phyloP scores from a whole-genome alignment of 495 filamentous ascomycete genomes.

The Aspergillus sclerotioniger region DNA sequence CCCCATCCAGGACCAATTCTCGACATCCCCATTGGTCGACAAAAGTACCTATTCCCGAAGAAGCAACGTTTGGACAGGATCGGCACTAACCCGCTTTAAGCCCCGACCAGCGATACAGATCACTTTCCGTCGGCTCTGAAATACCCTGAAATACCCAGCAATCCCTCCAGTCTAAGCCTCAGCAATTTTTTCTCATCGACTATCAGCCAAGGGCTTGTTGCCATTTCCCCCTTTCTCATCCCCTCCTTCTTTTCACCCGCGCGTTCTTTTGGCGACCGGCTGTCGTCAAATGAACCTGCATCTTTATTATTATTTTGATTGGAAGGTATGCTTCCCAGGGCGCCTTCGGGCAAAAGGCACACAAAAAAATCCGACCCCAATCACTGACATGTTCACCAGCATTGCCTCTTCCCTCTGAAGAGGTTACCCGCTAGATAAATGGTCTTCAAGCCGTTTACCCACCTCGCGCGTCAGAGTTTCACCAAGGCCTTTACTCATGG shows the following conservation, averaged over 20 bases:
- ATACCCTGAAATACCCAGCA: conserved; percentile 16
- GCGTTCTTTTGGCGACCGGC: conserved; percentile 58
- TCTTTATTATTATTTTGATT: conserved; percentile 41
- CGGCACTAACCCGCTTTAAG: conserved; percentile 20
- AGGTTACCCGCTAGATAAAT: conserved; percentile 65
- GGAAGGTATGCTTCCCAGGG: conserved; percentile 41
- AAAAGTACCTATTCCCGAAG: conserved; percentile 10
- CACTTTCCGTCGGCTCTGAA: conserved; percentile 10
- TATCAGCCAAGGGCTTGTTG: conserved; percentile 4
- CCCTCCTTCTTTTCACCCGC: conserved; percentile 28
- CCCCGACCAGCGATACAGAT: conserved; percentile 13
- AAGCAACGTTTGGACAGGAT: conserved; percentile 13
- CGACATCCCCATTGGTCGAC: neutral
- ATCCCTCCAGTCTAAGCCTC: conserved; percentile 6
- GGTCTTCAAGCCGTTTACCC: conserved; percentile 78
- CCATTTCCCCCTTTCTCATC: conserved; percentile 3
- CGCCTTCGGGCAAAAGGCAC: neutral
- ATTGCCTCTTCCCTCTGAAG: conserved; percentile 51
- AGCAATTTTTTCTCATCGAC: conserved; percentile 2
- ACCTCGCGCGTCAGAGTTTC: conserved; percentile 95
- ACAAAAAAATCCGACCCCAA: neutral
- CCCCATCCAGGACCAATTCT: conserved; percentile 1
- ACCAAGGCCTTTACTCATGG: conserved; percentile 95
- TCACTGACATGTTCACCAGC: conserved; percentile 23
- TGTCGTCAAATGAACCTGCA: conserved; percentile 70